phyloP scores from a whole-genome alignment of 169 alveolate genomes.

The Cyclospora cayetanensis region DNA sequence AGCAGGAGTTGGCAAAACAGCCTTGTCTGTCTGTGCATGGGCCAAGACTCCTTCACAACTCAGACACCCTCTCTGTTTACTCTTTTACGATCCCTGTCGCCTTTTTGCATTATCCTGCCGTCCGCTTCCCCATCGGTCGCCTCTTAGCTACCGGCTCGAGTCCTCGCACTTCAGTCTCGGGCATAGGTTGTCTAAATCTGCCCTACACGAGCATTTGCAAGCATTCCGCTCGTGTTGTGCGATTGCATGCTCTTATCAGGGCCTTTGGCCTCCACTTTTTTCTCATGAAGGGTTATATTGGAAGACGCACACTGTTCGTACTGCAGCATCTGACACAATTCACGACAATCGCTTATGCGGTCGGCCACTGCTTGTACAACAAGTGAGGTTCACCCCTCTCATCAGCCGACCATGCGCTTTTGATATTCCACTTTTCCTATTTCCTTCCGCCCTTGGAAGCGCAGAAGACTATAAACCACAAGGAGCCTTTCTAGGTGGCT shows the following conservation, averaged over 20 bases:
- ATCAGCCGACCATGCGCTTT: too few species aligned
- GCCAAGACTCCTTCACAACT: not conserved
- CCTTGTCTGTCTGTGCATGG: too few species aligned
- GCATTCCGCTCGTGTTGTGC: not conserved
- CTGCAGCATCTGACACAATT: constrained; percentile 70
- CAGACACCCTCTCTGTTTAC: not conserved
- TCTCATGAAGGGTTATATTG: not conserved
- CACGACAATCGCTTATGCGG: constrained; percentile 56
- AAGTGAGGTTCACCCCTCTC: not conserved
- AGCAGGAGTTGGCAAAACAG: too few species aligned
- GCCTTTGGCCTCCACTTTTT: constrained; percentile 61
- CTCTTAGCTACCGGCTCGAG: too few species aligned
- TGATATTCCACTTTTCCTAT: not conserved
- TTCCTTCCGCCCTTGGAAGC: too few species aligned
- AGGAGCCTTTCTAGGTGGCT: too few species aligned
- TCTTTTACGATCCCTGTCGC: not conserved
- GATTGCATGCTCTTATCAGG: constrained; percentile 20
- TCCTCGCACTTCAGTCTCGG: too few species aligned
- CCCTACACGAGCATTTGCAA: too few species aligned
- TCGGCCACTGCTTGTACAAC: constrained; percentile 54
- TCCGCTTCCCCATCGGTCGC: too few species aligned
- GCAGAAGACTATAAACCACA: too few species aligned
- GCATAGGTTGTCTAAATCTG: too few species aligned
- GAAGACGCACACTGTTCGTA: constrained; percentile 21
- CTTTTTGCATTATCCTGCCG: too few species aligned